A percentile compares a stretch with the other conserved stretches of the same genome.
Conservation (phyloP, 768 basidiomycete genomes). For the Lactarius indigo region DNA sequence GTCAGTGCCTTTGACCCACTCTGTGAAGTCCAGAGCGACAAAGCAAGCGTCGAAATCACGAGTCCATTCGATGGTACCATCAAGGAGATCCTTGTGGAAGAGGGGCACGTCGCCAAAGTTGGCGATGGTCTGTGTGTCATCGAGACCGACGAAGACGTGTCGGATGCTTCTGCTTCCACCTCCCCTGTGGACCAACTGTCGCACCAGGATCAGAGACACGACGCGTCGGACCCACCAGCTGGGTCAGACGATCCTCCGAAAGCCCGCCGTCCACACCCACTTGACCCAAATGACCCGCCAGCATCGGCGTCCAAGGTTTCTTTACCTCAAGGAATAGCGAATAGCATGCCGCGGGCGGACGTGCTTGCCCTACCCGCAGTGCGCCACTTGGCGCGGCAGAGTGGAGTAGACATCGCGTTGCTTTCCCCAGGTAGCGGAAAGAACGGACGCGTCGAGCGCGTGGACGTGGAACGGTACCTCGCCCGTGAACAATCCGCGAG, state of each 20-base stretch:
- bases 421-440: slow-evolving; percentile 69
- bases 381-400: slow-evolving; percentile 68
- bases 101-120: slow-evolving; percentile 83
- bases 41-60: slow-evolving; percentile 88
- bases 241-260: slow-evolving; percentile 6
- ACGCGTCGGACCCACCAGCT: not conserved
- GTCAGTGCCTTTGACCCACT: slow-evolving; percentile 67
- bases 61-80: slow-evolving; percentile 79
- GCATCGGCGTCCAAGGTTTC: not conserved
- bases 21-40: slow-evolving; percentile 88
- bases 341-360: slow-evolving; percentile 28
- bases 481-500: slow-evolving; percentile 27
- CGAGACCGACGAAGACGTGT: slow-evolving; percentile 65
- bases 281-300: slow-evolving; percentile 53
- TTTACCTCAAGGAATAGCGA: slow-evolving; percentile 1
- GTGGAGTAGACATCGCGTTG: slow-evolving; percentile 54
- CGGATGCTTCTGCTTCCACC: slow-evolving; percentile 22
- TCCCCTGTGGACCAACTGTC: not conserved
- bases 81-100: slow-evolving; percentile 67
- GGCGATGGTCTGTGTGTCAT: slow-evolving; percentile 75
- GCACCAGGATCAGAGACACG: slow-evolving; percentile 7
- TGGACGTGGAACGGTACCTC: slow-evolving; percentile 66
- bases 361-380: slow-evolving; percentile 75
- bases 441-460: slow-evolving; percentile 69
- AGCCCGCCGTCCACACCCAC: slow-evolving; percentile 47